Percentiles rank a stretch among this genome's conserved stretches.
These are phyloP conservation scores for Carex sylvatica DNA, from an alignment of 202 grass and related monocot genomes.

Conservation along the genomic window DNA sequence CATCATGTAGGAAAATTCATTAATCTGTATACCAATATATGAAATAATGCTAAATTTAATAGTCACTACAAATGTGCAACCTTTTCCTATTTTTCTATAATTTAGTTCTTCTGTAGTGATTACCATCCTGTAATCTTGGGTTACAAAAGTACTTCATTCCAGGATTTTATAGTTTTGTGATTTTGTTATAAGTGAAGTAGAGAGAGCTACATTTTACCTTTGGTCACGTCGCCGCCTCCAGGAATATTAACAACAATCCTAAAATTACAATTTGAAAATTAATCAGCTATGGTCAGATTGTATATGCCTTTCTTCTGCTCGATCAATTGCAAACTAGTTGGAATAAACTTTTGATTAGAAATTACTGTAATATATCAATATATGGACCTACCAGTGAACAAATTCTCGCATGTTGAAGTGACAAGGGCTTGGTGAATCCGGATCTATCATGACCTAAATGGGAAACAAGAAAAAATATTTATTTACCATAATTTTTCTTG, in stretches of 20 bases:
- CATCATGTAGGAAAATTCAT: background rate
- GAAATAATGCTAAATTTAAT: background rate
- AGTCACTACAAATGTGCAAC: background rate
- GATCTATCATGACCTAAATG: slow-evolving; percentile 64
- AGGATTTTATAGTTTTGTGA: background rate
- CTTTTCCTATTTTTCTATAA: background rate
- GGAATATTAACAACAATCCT: slow-evolving; percentile 28
- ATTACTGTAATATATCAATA: background rate
- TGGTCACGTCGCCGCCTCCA: background rate
- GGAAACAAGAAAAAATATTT: background rate
- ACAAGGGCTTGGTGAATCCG: slow-evolving; percentile 75
- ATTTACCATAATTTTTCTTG: background rate
- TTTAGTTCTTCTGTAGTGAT: background rate
- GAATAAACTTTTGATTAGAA: background rate
- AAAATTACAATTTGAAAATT: background rate
- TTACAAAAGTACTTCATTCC: background rate
- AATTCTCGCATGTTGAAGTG: slow-evolving; percentile 66
- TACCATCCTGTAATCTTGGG: background rate
- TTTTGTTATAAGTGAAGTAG: background rate
- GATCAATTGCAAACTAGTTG: background rate
- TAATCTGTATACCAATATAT: background rate
- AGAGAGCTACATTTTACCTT: slow-evolving; percentile 12
- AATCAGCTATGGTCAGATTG: background rate
- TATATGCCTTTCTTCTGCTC: background rate
- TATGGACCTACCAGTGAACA: slow-evolving; percentile 59